These are phyloP conservation scores for Blastosporella zonata DNA, from an alignment of 1,284 basidiomycete genomes.

Conservation along the genomic window DNA sequence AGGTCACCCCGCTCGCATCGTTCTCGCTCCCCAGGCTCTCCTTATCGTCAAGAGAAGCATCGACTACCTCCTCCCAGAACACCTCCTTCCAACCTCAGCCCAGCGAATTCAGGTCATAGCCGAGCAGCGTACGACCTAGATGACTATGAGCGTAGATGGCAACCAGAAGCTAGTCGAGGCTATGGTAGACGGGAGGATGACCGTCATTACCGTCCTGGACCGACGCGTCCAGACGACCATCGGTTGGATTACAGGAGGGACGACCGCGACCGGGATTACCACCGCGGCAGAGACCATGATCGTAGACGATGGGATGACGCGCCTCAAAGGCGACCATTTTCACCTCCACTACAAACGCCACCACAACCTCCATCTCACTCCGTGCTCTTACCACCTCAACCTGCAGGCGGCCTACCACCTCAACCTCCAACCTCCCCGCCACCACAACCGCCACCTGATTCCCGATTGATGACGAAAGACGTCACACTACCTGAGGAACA, in stretches of 20 bases:
- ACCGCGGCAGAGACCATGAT: conserved; percentile 23
- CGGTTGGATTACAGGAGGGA: neutral
- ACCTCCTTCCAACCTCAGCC: conserved; percentile 34
- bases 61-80: conserved; percentile 41
- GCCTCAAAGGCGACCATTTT: conserved; percentile 8
- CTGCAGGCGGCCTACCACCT: conserved; percentile 19
- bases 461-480: conserved; percentile 30
- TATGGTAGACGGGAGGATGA: conserved; percentile 14
- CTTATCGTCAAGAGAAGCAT: conserved; percentile 36
- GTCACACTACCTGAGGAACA: conserved; percentile 35
- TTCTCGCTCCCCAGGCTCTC: conserved; percentile 35
- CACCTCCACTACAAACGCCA: conserved; percentile 16
- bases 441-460: conserved; percentile 42
- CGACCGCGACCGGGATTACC: conserved; percentile 27
- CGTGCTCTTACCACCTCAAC: conserved; percentile 22
- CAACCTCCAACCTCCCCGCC: conserved; percentile 42
- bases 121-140: conserved; percentile 19
- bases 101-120: conserved; percentile 10
- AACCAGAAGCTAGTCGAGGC: conserved; percentile 26
- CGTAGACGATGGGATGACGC: conserved; percentile 5
- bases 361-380: conserved; percentile 12
- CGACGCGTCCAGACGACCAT: conserved; percentile 26
- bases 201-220: conserved; percentile 29
- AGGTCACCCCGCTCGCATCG: conserved; percentile 29
- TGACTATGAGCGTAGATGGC: conserved; percentile 22